phyloP scores from a whole-genome alignment of 306 rosid genomes.

The Quercus dentata region DNA sequence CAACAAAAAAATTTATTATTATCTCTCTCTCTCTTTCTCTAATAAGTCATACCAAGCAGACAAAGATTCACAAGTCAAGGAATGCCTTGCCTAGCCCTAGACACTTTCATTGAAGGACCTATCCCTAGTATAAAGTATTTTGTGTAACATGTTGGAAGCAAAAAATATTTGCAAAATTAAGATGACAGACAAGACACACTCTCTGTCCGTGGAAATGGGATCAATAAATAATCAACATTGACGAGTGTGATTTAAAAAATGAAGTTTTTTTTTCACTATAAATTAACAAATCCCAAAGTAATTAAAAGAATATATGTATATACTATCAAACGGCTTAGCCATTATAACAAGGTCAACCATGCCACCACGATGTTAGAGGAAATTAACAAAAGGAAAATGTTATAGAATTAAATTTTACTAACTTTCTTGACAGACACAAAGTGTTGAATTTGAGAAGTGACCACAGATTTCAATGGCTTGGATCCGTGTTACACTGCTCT shows the following conservation, averaged over 20 bases:
- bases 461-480: slow-evolving; percentile 23
- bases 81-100: slow-evolving; percentile 9
- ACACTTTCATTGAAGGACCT: no score
- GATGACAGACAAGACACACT: slow-evolving; percentile 31
- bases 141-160: background rate
- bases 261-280: background rate
- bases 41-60: slow-evolving; percentile 15
- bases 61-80: slow-evolving; percentile 56
- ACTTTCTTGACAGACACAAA: background rate
- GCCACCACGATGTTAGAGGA: background rate
- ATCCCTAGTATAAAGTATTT: no score
- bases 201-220: slow-evolving; percentile 30
- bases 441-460: slow-evolving; percentile 36
- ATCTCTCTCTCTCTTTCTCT: no score
- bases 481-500: slow-evolving; percentile 17
- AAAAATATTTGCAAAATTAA: background rate
- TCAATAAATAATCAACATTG: background rate
- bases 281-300: background rate
- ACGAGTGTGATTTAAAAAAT: background rate
- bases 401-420: background rate
- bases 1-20: no score
- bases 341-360: slow-evolving; percentile 8
- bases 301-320: background rate
- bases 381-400: background rate
- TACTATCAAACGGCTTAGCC: no score